These are phyloP conservation scores for Rhizopus sp. DNA, from an alignment of 371 early-diverging fungal genomes.

Conservation along the genomic window DNA sequence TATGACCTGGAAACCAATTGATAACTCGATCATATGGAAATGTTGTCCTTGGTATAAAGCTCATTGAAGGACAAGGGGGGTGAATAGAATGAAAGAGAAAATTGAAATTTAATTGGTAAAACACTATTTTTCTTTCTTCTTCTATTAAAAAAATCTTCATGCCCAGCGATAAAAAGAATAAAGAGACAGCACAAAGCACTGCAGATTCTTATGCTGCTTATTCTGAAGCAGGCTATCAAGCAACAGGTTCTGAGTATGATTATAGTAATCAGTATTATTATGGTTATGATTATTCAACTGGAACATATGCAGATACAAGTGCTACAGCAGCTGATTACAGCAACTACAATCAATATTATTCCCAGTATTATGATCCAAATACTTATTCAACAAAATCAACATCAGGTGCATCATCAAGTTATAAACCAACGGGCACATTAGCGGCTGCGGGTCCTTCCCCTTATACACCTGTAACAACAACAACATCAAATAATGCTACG, in stretches of 20 bases:
- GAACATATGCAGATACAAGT: constrained; percentile 17
- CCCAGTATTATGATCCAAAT: constrained; percentile 25
- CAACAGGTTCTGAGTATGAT: constrained; percentile 9
- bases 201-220: background rate
- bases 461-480: constrained; percentile 9
- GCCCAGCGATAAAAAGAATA: background rate
- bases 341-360: constrained; percentile 38
- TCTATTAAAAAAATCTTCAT: background rate
- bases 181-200: background rate
- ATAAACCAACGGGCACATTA: background rate
- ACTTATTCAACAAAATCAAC: constrained; percentile 3
- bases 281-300: constrained; percentile 34
- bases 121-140: background rate
- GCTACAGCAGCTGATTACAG: constrained; percentile 19
- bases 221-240: background rate
- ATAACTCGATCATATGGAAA: constrained; percentile 73
- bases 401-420: constrained; percentile 3
- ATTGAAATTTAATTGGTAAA: background rate
- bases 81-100: constrained; percentile 1
- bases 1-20: constrained; percentile 97
- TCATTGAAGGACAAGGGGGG: constrained; percentile 1
- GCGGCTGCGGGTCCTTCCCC: constrained; percentile 5
- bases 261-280: constrained; percentile 29
- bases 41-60: constrained; percentile 39
- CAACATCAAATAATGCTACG: constrained; percentile 6